phyloP scores from a whole-genome alignment of 192 early-diverging fungal genomes.

The Podila epigama region DNA sequence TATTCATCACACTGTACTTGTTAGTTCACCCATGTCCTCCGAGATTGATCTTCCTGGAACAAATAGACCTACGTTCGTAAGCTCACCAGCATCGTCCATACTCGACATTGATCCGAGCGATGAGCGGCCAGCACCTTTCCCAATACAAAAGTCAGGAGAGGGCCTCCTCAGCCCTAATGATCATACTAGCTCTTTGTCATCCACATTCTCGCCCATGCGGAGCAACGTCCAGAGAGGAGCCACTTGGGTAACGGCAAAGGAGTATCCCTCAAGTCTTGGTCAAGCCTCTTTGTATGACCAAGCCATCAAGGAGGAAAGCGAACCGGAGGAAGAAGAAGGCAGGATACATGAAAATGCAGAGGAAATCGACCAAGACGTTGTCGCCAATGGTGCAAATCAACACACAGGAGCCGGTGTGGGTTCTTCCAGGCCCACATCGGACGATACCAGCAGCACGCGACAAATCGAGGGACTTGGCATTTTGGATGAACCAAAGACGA shows the following conservation, averaged over 20 bases:
- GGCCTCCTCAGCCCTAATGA: slow-evolving; percentile 12
- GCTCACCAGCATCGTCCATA: slow-evolving; percentile 20
- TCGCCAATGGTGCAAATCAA: no score
- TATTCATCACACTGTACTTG: slow-evolving; percentile 29
- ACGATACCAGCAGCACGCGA: neutral
- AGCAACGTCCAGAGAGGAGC: slow-evolving; percentile 10
- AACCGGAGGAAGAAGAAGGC: slow-evolving; percentile 8
- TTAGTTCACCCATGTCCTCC: slow-evolving; percentile 33
- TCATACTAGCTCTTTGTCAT: slow-evolving; percentile 5
- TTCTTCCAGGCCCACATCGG: neutral
- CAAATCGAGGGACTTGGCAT: neutral
- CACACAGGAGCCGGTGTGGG: neutral
- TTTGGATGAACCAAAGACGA: neutral
- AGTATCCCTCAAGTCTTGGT: slow-evolving; percentile 16
- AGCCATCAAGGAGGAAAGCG: slow-evolving; percentile 18
- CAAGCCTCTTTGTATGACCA: slow-evolving; percentile 7
- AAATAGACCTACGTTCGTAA: slow-evolving; percentile 15
- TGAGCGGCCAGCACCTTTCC: slow-evolving; percentile 16
- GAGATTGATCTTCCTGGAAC: slow-evolving; percentile 25
- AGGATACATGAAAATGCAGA: neutral
- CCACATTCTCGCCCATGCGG: slow-evolving; percentile 7
- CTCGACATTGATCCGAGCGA: neutral
- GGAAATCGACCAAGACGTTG: no score
- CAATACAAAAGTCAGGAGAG: slow-evolving; percentile 8
- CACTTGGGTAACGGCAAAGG: slow-evolving; percentile 31